These are phyloP conservation scores for Tolypocladium tundrense DNA, from an alignment of 2,329 filamentous ascomycete genomes.

Conservation along the genomic window DNA sequence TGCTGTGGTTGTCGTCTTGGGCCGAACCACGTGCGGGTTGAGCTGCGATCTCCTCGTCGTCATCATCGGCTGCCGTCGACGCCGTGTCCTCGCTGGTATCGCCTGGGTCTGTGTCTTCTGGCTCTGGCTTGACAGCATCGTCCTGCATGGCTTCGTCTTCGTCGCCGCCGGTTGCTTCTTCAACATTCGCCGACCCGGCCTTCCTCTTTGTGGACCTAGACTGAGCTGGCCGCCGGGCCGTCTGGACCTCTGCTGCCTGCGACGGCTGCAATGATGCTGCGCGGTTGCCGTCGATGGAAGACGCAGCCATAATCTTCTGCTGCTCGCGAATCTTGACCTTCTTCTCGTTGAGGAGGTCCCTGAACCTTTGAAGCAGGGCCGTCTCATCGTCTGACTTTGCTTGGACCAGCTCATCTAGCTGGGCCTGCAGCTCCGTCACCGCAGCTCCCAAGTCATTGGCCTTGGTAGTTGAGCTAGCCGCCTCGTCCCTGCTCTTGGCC, in stretches of 20 bases:
- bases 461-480: constrained; percentile 30
- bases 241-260: constrained; percentile 12
- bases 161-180: constrained; percentile 34
- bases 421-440: constrained; percentile 47
- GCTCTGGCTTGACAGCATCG: constrained; percentile 24
- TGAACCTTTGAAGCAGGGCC: constrained; percentile 58
- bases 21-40: background rate
- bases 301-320: constrained; percentile 45
- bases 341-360: constrained; percentile 64
- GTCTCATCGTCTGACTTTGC: constrained; percentile 59
- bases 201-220: constrained; percentile 44
- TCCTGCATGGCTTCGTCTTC: constrained; percentile 38
- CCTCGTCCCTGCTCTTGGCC: constrained; percentile 30
- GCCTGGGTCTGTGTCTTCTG: constrained; percentile 29
- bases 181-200: constrained; percentile 26
- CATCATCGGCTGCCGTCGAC: constrained; percentile 32
- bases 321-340: constrained; percentile 71
- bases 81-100: constrained; percentile 28
- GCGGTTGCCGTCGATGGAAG: constrained; percentile 23
- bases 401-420: constrained; percentile 55
- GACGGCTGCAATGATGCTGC: constrained; percentile 16
- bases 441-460: constrained; percentile 40
- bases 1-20: background rate
- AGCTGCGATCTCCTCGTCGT: constrained; percentile 17
- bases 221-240: constrained; percentile 13